Evolutionary conservation across 345 rosid genomes (phyloP).

Genomic region (Dipteronia dyeriana): DNA sequence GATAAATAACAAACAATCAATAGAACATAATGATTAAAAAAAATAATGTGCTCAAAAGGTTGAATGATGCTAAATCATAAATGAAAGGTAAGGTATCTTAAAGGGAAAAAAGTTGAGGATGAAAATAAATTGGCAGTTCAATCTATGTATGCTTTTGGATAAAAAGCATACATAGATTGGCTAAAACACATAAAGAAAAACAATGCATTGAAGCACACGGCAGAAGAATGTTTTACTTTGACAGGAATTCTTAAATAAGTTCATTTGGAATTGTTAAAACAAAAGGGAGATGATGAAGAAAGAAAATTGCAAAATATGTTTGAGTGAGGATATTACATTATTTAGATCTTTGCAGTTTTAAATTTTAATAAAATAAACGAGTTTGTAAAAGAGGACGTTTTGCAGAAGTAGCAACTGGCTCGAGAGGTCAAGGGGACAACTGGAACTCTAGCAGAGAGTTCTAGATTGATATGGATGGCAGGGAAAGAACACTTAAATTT

Average conservation of each 20-base stretch:
- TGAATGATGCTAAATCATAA: neutral
- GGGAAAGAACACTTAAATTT: neutral
- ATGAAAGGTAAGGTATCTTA: neutral
- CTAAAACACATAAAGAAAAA: neutral
- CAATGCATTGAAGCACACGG: neutral
- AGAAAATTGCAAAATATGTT: neutral
- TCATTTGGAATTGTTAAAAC: neutral
- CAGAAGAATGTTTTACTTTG: neutral
- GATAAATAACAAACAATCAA: neutral
- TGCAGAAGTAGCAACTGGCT: neutral
- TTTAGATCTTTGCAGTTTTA: neutral
- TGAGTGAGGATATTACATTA: neutral
- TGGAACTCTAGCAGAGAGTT: neutral
- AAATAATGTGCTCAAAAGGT: neutral
- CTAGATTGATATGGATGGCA: slow-evolving; percentile 9
- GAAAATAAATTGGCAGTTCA: neutral
- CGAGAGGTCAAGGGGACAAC: neutral
- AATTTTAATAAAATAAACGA: neutral
- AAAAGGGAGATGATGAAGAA: no score
- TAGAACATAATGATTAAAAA: neutral
- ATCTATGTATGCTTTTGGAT: neutral
- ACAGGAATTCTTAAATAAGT: neutral
- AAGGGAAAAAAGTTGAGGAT: neutral
- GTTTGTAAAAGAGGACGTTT: neutral
- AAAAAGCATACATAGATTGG: neutral